These are phyloP conservation scores for Rutstroemia sp. DNA, from an alignment of 2,329 filamentous ascomycete genomes.

Conservation along the genomic window DNA sequence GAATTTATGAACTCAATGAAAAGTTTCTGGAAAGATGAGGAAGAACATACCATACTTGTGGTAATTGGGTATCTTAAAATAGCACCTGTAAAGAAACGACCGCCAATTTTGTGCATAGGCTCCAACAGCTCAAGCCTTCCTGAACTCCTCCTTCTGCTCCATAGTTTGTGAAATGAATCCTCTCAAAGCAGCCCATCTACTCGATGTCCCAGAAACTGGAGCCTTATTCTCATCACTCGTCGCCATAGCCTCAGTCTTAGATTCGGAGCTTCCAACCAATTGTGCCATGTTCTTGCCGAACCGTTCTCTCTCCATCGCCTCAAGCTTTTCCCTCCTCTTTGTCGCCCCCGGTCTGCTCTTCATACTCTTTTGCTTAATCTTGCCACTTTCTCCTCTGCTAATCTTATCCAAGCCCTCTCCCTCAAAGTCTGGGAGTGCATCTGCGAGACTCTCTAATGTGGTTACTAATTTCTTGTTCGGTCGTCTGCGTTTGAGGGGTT, in stretches of 20 bases:
- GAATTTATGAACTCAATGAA: background rate
- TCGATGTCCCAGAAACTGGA: conserved; percentile 37
- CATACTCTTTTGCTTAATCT: conserved; percentile 67
- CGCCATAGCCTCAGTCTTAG: conserved; percentile 6
- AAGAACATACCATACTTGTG: conserved; percentile 9
- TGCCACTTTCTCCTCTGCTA: conserved; percentile 43
- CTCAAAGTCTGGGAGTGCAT: conserved; percentile 62
- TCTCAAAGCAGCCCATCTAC: conserved; percentile 73
- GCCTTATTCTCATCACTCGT: conserved; percentile 9
- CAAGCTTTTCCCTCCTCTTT: conserved; percentile 75
- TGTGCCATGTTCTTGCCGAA: conserved; percentile 79
- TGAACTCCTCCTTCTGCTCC: conserved; percentile 78
- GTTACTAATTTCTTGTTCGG: conserved; percentile 73
- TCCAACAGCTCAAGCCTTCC: conserved; percentile 20
- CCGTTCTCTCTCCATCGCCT: conserved; percentile 72
- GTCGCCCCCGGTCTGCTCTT: conserved; percentile 69
- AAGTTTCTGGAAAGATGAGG: background rate
- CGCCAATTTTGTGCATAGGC: background rate
- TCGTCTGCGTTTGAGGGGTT: conserved; percentile 54
- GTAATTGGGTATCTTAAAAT: conserved; percentile 8
- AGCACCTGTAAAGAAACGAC: background rate
- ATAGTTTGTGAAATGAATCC: conserved; percentile 72
- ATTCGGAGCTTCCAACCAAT: conserved; percentile 35
- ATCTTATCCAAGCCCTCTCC: conserved; percentile 33
- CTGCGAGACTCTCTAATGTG: conserved; percentile 66